Evolutionary conservation across 257 asterid species (phyloP), one percentile per base, ranked within the genome.

Genomic region (Forsythia viridissima): DNA sequence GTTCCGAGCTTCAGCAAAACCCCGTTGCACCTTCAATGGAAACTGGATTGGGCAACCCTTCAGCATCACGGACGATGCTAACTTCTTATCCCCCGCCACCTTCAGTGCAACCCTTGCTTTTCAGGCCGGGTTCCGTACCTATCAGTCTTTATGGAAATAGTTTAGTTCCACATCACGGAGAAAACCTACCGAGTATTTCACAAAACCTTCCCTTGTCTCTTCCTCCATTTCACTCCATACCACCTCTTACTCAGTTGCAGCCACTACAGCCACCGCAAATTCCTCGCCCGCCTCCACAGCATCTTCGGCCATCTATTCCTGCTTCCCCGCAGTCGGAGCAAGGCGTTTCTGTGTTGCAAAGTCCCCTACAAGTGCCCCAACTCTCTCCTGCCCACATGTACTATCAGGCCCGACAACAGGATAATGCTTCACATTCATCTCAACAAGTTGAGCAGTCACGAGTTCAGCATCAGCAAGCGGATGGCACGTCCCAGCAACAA

Each of bases 211-310:
- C 91, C 74, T 76, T 85, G 5, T 77, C 94, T 65, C 42, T 90
- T 73, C 86, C 91, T 74, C 76, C 91, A 63, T 70, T 81, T 65
- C 96, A 93, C 72, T 69, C 92, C 76, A 69, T 86, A 48, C 89
- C 89, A 48, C 79, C 88, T 41, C 85, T 88, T 79, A 71, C 87
- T 80, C 98, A 91, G 82, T 82, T 93, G 84, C 99, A 93, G 88
- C 96, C 97, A 0, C 84, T 91, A 69, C 99, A 95, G 90, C 94
- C 97, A 37, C 97, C 98, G n/a, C 97, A 90, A 79, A 87, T 89
- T 75, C 96, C 94, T 85, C 97, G 90, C 37, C 92, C 98, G 57
- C 92, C 96, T 66, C 90, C 88, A 72, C 97, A 87, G 89, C 91
- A 87, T 84, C 89, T 90, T 41, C 89, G 97, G 82, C 94, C 99